These are phyloP conservation scores for Alternaria rosae DNA, from an alignment of 2,329 filamentous ascomycete genomes.

Conservation along the genomic window DNA sequence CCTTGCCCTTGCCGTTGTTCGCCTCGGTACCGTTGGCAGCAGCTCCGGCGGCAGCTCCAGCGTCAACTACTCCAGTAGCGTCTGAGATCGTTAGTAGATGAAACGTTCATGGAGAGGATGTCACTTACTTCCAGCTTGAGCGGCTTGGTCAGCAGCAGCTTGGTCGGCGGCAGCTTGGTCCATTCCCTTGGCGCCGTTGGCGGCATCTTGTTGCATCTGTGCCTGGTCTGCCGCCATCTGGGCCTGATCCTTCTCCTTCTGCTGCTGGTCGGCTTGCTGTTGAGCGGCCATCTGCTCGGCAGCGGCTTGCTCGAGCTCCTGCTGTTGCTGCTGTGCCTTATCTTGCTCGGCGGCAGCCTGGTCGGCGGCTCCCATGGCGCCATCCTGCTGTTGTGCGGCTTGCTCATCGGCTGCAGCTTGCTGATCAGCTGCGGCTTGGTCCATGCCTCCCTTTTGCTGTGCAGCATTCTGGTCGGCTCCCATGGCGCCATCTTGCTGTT, in stretches of 20 bases:
- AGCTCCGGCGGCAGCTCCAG: conserved; percentile 1
- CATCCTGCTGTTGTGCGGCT: conserved; percentile 3
- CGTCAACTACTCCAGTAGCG: conserved; percentile 10
- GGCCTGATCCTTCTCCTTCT: conserved; percentile 7
- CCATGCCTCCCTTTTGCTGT: neutral
- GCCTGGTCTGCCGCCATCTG: conserved; percentile 6
- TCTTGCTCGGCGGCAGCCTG: conserved; percentile 7
- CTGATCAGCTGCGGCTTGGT: conserved; percentile 7
- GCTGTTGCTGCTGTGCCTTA: conserved; percentile 2
- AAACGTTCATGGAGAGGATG: neutral
- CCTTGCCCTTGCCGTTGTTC: conserved; percentile 8
- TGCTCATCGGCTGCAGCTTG: neutral
- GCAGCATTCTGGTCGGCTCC: conserved; percentile 1
- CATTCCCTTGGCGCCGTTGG: neutral
- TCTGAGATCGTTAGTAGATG: conserved; percentile 11
- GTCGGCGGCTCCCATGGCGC: neutral
- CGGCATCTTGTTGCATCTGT: conserved; percentile 11
- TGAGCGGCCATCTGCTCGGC: conserved; percentile 9
- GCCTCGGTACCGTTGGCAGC: conserved; percentile 1
- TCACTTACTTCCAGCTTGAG: conserved; percentile 21
- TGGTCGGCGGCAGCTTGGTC: neutral
- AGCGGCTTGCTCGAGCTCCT: conserved; percentile 11
- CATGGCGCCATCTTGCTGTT: neutral
- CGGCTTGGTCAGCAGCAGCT: conserved; percentile 6
- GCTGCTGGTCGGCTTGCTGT: conserved; percentile 7